Percentiles rank a stretch among this genome's conserved stretches.
These are phyloP conservation scores for Porcisia hertigi DNA, from an alignment of 208 protist genomes.

Conservation along the genomic window DNA sequence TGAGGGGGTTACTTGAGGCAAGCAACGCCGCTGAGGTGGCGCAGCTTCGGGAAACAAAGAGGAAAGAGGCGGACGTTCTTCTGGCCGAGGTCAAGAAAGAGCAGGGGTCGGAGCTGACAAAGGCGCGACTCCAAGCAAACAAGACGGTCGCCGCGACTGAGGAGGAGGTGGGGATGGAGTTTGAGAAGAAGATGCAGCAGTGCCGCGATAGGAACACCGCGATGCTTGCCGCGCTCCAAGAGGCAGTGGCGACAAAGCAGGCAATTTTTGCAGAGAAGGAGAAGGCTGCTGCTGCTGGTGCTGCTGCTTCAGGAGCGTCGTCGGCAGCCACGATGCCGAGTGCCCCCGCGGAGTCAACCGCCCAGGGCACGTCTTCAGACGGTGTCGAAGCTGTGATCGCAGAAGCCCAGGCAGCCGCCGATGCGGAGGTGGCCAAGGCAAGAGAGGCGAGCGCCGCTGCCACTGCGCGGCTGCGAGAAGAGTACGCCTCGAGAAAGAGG, in stretches of 20 bases:
- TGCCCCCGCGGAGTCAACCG: not conserved
- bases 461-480: conserved; percentile 12
- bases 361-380: conserved; percentile 6
- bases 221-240: conserved; percentile 25
- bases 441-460: conserved; percentile 10
- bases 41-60: conserved; percentile 25
- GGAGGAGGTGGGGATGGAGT: conserved; percentile 13
- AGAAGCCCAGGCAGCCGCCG: conserved; percentile 21
- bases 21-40: conserved; percentile 25
- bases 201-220: conserved; percentile 10
- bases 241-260: conserved; percentile 18
- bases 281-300: conserved; percentile 2
- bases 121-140: conserved; percentile 9
- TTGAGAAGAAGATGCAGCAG: conserved; percentile 16
- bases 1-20: conserved; percentile 28
- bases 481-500: conserved; percentile 9
- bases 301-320: not conserved
- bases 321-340: not conserved
- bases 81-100: conserved; percentile 17
- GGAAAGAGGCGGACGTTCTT: conserved; percentile 20
- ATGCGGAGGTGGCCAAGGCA: conserved; percentile 20
- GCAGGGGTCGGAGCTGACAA: conserved; percentile 28
- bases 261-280: conserved; percentile 19
- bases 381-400: conserved; percentile 16
- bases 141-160: conserved; percentile 12